Conservation (phyloP, 108 stramenopile species). For the Cyclostephanos invisitatus region DNA sequence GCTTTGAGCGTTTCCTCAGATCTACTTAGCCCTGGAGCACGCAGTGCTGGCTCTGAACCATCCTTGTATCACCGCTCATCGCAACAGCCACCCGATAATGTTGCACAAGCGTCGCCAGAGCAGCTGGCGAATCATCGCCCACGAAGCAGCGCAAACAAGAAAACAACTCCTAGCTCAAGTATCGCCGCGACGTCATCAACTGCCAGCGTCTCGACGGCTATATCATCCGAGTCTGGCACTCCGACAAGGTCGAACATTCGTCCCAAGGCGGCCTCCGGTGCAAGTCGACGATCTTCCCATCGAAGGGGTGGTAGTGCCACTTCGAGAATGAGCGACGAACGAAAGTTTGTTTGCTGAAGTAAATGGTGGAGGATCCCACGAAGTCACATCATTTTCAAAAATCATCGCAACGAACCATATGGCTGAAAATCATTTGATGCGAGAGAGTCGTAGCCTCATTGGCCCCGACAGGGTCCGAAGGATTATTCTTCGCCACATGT, state of each 20-base stretch:
- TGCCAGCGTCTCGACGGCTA: conserved; percentile 31
- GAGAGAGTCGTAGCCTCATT: too few species aligned
- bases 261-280: conserved; percentile 2
- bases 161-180: conserved; percentile 10
- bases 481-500: too few species aligned
- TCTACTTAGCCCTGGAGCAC: not conserved
- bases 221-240: conserved; percentile 17
- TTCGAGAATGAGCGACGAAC: conserved; percentile 7
- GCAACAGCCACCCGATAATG: not conserved
- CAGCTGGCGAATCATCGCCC: not conserved
- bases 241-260: not conserved
- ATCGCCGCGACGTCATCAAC: conserved; percentile 22
- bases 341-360: conserved; percentile 24
- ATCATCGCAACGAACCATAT: too few species aligned
- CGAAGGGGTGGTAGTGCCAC: not conserved
- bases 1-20: not conserved
- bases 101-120: not conserved
- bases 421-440: too few species aligned
- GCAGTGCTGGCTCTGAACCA: conserved; percentile 1
- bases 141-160: not conserved
- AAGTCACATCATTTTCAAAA: not conserved
- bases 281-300: conserved; percentile 8
- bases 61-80: conserved; percentile 11
- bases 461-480: too few species aligned
- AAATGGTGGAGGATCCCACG: not conserved